Percentiles rank a stretch among this genome's conserved stretches.
phyloP scores from a whole-genome alignment of 176 grass and related monocot species.

The Oryza brachyantha region DNA sequence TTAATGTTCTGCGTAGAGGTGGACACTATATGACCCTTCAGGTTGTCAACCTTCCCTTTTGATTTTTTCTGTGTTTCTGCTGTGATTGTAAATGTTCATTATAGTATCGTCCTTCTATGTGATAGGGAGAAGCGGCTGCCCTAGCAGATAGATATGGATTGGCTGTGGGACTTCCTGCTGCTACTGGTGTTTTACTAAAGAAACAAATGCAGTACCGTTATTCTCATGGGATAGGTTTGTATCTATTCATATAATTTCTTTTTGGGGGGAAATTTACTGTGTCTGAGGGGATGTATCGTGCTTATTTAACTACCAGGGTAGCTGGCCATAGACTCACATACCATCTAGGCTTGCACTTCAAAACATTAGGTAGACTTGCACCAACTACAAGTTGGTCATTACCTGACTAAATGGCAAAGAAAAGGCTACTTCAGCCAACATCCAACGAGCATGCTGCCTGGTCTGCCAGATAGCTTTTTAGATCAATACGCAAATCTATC shows the following conservation, averaged over 20 bases:
- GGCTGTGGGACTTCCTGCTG: constrained; percentile 68
- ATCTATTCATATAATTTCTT: background rate
- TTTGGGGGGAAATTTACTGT: background rate
- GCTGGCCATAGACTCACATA: background rate
- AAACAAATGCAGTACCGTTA: constrained; percentile 70
- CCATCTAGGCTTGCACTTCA: background rate
- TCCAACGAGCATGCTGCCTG: background rate
- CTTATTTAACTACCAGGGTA: background rate
- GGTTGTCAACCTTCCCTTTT: constrained; percentile 39
- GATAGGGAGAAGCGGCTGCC: constrained; percentile 84
- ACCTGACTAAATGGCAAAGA: background rate
- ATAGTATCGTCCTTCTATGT: constrained; percentile 11
- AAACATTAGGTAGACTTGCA: background rate
- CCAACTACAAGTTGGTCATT: background rate
- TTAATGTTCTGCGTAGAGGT: constrained; percentile 86
- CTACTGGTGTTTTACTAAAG: constrained; percentile 76
- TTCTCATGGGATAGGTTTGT: constrained; percentile 70
- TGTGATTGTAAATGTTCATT: constrained; percentile 5
- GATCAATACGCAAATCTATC: background rate
- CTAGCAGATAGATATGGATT: constrained; percentile 85
- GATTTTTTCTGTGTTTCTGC: background rate
- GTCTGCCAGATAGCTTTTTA: background rate
- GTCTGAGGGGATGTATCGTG: background rate
- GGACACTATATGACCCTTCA: constrained; percentile 99
- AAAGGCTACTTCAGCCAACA: background rate